Evolutionary conservation across 768 basidiomycete species (phyloP).

Genomic region (Collybia sp.): DNA sequence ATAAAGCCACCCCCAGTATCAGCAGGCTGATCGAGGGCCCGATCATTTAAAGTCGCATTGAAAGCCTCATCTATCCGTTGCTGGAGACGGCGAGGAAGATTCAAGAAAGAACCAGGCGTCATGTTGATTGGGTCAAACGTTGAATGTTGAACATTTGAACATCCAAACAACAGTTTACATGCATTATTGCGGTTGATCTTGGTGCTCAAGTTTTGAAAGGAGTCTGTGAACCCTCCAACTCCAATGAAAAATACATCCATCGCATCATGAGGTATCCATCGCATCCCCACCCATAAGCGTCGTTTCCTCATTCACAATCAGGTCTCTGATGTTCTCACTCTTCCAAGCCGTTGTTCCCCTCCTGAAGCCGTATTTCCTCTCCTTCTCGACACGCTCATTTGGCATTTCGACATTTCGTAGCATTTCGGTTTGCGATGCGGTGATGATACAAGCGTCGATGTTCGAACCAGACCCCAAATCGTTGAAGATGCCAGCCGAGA

Average conservation of each 20-base stretch:
- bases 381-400: constrained; percentile 78
- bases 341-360: constrained; percentile 89
- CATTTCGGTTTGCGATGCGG: constrained; percentile 83
- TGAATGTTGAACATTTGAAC: background rate
- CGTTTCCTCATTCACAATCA: constrained; percentile 71
- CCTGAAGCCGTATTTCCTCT: constrained; percentile 68
- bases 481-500: constrained; percentile 97
- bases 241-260: background rate
- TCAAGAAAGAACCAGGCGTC: constrained; percentile 20
- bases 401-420: constrained; percentile 92
- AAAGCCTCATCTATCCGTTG: constrained; percentile 51
- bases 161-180: no score
- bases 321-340: constrained; percentile 66
- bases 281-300: constrained; percentile 57
- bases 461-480: constrained; percentile 99
- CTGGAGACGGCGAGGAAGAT: constrained; percentile 37
- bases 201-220: background rate
- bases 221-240: no score
- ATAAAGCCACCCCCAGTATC: constrained; percentile 16
- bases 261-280: constrained; percentile 71
- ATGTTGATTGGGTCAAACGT: background rate
- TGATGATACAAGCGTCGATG: constrained; percentile 95
- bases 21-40: constrained; percentile 1
- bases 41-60: constrained; percentile 18
- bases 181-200: background rate